Evolutionary conservation across 371 early-diverging fungal genomes (phyloP), one percentile per base, ranked within the genome.

Genomic region (Catenaria anguillulae): DNA sequence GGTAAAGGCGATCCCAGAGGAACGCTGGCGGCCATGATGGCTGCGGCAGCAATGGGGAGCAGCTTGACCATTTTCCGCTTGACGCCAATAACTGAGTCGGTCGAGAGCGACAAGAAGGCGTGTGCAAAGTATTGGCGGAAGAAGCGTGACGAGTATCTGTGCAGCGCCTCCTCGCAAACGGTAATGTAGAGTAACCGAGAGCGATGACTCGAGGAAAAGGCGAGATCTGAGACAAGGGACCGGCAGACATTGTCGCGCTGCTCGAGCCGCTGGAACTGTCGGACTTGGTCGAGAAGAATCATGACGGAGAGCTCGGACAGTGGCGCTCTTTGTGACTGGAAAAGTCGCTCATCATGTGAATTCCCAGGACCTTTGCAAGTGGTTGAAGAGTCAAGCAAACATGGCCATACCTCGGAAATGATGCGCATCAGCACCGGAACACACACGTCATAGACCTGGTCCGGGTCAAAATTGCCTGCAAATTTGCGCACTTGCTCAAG

Each of bases 231-330:
- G 10, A 56, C 58, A 12, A 62, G 56, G 23, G 52, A 21, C 17
- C 50, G 43, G 50, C 62, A 62, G 21, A 21, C 60, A 15, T 23
- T 8, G 35, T 62, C 62, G 37, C 62, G 62, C n/a, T 62, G 62
- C 12, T 62, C 62, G 4, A 62, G n/a, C 3, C 37, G 52, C 33
- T 58, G 62, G 40, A 62, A 50, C 29, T 37, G 52, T 1, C 62
- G 52, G 29, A 36, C n/a, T 17, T 17, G 36, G 19, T n/a, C 21
- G 17, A 62, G 31, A 2, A 59, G 26, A 17, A 33, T 33, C 2
- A 31, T 58, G 13, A 26, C n/a, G 58, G 24, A n/a, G 19, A 56
- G 42, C 5, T 56, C 37, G 23, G 19, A 23, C 26, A 56, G 42
- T 10, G 58, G 24, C 23, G 24, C 35, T 4, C 37, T 21, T 12